phyloP scores from a whole-genome alignment of 1,139 yeast species.

The Nakaseomyces sp. region DNA sequence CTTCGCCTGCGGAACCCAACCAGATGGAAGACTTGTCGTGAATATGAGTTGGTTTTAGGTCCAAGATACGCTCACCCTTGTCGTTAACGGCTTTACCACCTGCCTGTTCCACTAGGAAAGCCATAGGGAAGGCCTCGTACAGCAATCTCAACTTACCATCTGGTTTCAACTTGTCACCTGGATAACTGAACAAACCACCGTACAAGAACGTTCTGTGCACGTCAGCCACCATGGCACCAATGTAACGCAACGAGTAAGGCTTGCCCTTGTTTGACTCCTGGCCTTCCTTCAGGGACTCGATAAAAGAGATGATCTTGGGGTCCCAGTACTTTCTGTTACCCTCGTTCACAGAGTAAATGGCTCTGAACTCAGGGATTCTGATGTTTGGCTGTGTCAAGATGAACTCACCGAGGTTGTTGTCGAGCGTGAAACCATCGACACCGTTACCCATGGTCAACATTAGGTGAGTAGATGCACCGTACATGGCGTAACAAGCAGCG shows the following conservation, averaged over 20 bases:
- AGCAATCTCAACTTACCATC: slow-evolving; percentile 85
- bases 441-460: slow-evolving; percentile 88
- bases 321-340: slow-evolving; percentile 90
- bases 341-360: slow-evolving; percentile 88
- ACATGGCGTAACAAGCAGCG: slow-evolving; percentile 98
- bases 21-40: slow-evolving; percentile 92
- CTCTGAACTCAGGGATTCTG: slow-evolving; percentile 53
- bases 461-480: slow-evolving; percentile 96
- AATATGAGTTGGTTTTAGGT: slow-evolving; percentile 75
- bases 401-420: slow-evolving; percentile 88
- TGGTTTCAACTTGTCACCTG: slow-evolving; percentile 82
- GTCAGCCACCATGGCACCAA: slow-evolving; percentile 98
- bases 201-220: slow-evolving; percentile 92
- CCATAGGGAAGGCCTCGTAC: slow-evolving; percentile 99
- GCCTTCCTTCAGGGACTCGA: slow-evolving; percentile 70
- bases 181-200: slow-evolving; percentile 93
- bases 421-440: slow-evolving; percentile 91
- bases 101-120: slow-evolving; percentile 87
- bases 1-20: slow-evolving; percentile 82
- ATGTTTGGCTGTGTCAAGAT: slow-evolving; percentile 81
- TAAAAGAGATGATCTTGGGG: slow-evolving; percentile 55
- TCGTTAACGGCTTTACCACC: slow-evolving; percentile 93
- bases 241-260: slow-evolving; percentile 89
- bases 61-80: slow-evolving; percentile 81
- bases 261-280: slow-evolving; percentile 51